Percentiles rank a stretch among this genome's conserved stretches.
Conservation (phyloP, 345 rosid genomes). For the Noccaea bulbosa region DNA sequence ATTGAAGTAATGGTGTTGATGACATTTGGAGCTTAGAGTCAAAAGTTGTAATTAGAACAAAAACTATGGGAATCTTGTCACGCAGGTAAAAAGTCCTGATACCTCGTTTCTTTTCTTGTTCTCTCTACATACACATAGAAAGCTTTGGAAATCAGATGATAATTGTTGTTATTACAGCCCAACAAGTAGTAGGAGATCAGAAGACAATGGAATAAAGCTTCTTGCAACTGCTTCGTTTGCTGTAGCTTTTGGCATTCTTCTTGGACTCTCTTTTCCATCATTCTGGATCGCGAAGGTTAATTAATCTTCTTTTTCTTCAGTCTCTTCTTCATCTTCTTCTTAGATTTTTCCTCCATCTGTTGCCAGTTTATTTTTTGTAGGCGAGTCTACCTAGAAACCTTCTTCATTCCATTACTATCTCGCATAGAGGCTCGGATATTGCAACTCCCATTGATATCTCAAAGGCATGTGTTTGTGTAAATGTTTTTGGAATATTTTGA, state of each 20-base stretch:
- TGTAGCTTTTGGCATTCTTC: constrained; percentile 69
- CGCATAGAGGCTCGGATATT: constrained; percentile 44
- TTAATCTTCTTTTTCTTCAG: constrained; percentile 20
- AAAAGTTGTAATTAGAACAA: constrained; percentile 19
- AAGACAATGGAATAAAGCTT: constrained; percentile 63
- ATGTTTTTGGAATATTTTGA: constrained; percentile 13
- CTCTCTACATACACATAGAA: neutral
- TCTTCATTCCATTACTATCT: constrained; percentile 53
- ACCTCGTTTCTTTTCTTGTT: neutral
- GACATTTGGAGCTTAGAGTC: constrained; percentile 29
- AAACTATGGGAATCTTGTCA: constrained; percentile 40
- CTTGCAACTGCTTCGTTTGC: constrained; percentile 62
- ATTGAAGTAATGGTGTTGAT: constrained; percentile 25
- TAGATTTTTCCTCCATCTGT: constrained; percentile 5
- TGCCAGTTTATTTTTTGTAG: constrained; percentile 47
- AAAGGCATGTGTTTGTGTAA: constrained; percentile 49
- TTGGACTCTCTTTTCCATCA: constrained; percentile 78
- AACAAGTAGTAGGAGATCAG: constrained; percentile 55
- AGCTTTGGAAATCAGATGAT: neutral
- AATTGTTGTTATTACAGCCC: constrained; percentile 52
- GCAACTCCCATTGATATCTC: constrained; percentile 44
- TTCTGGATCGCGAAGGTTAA: constrained; percentile 66
- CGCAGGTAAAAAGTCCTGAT: constrained; percentile 34
- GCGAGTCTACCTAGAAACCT: constrained; percentile 55
- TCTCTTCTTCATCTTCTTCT: constrained; percentile 7